These are phyloP conservation scores for Glebionis coronaria DNA, from an alignment of 129 eudicot genomes.

Conservation along the genomic window DNA sequence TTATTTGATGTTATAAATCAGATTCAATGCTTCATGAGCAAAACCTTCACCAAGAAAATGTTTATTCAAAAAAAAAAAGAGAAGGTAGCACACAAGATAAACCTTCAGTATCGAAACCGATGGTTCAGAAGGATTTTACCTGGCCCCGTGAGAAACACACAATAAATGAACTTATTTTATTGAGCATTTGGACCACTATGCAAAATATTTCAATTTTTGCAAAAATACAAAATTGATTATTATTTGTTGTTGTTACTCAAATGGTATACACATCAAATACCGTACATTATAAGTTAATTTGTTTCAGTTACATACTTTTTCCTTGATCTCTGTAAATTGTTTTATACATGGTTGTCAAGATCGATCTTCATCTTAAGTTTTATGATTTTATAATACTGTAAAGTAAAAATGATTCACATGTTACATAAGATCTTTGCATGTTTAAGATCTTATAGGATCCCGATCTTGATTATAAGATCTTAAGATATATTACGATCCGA, in stretches of 20 bases:
- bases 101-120: not conserved
- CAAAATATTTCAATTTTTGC: not conserved
- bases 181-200: not conserved
- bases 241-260: not conserved
- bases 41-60: too few relatives aligned
- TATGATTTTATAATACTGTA: too few relatives aligned
- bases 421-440: too few relatives aligned
- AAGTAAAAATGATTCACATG: too few relatives aligned
- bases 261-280: not conserved
- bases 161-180: not conserved
- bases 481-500: too few relatives aligned
- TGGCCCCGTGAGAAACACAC: conserved; percentile 13
- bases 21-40: too few relatives aligned
- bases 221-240: not conserved
- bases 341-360: too few relatives aligned
- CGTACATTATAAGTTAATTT: not conserved
- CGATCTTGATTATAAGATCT: too few relatives aligned
- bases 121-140: conserved; percentile 2
- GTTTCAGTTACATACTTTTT: not conserved
- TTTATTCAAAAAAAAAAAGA: too few relatives aligned
- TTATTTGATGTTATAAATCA: too few relatives aligned
- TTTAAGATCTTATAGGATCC: too few relatives aligned
- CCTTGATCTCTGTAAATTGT: not conserved
- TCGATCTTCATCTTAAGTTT: too few relatives aligned
- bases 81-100: not conserved